Evolutionary conservation across 176 grass and related monocot species (phyloP).

Genomic region (Themeda triandra): DNA sequence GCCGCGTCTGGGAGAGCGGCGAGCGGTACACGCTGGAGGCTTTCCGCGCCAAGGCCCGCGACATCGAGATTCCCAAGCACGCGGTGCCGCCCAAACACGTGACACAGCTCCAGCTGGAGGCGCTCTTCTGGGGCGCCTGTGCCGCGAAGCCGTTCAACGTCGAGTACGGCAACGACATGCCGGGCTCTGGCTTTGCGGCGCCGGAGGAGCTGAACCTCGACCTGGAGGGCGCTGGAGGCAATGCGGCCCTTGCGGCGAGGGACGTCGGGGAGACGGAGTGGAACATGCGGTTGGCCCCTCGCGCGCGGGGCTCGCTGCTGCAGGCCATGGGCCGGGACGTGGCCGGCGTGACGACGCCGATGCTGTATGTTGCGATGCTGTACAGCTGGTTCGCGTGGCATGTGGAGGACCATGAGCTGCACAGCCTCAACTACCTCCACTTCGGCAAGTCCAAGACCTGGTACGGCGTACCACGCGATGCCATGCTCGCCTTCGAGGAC

Average conservation of each 20-base stretch:
- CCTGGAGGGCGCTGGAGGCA: not conserved
- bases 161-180: slow-evolving; percentile 99
- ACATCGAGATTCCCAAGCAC: slow-evolving; percentile 69
- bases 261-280: slow-evolving; percentile 91
- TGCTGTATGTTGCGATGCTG: slow-evolving; percentile 98
- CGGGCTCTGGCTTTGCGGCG: slow-evolving; percentile 70
- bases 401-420: slow-evolving; percentile 96
- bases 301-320: slow-evolving; percentile 71
- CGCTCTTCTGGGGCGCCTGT: slow-evolving; percentile 91
- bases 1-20: slow-evolving; percentile 93
- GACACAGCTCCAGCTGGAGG: slow-evolving; percentile 64
- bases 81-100: slow-evolving; percentile 33
- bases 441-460: slow-evolving; percentile 88
- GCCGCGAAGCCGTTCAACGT: slow-evolving; percentile 83
- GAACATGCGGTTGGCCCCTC: slow-evolving; percentile 93
- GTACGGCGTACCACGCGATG: slow-evolving; percentile 95
- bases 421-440: slow-evolving; percentile 97
- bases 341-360: slow-evolving; percentile 91
- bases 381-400: slow-evolving; percentile 99
- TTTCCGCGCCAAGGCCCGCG: slow-evolving; percentile 76
- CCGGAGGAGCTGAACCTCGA: slow-evolving; percentile 18
- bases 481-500: slow-evolving; percentile 90
- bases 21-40: slow-evolving; percentile 80
- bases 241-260: slow-evolving; percentile 26
- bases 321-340: slow-evolving; percentile 86